These are phyloP conservation scores for Chenopodium formosanum DNA, from an alignment of 148 eudicot species.

Conservation along the genomic window DNA sequence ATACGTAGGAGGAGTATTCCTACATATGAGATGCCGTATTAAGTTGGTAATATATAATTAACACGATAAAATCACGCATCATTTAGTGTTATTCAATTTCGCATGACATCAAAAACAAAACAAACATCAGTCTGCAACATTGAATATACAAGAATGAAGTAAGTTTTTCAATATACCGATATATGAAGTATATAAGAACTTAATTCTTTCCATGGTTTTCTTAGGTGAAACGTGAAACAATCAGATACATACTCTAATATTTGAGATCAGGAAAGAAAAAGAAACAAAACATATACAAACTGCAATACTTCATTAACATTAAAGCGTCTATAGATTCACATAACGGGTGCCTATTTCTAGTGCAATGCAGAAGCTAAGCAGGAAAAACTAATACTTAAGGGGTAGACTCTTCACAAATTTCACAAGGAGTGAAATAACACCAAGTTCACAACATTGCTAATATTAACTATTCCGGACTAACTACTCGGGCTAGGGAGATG, in stretches of 20 bases:
- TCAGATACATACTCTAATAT: background rate
- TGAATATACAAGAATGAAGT: background rate
- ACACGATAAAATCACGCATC: no score
- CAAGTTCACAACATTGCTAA: background rate
- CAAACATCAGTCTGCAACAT: no score
- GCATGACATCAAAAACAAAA: background rate
- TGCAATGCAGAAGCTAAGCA: conserved; percentile 18
- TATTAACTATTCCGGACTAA: background rate
- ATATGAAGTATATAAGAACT: no score
- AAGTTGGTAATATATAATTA: no score
- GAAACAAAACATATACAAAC: conserved; percentile 21
- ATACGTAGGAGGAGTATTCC: no score
- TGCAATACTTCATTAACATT: conserved; percentile 23
- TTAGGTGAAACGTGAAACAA: background rate
- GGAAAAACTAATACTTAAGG: background rate
- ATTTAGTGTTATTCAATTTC: no score
- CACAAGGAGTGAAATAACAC: conserved; percentile 23
- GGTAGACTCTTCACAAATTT: conserved; percentile 17
- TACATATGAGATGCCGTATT: no score
- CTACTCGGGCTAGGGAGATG: conserved; percentile 55
- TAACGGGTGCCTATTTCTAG: conserved; percentile 1
- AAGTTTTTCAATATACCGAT: background rate
- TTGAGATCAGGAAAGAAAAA: background rate
- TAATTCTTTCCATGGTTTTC: background rate
- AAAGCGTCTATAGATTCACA: conserved; percentile 24